These are phyloP conservation scores for Trichopus zeylanicus DNA, from an alignment of 116 monocot species.

Conservation along the genomic window DNA sequence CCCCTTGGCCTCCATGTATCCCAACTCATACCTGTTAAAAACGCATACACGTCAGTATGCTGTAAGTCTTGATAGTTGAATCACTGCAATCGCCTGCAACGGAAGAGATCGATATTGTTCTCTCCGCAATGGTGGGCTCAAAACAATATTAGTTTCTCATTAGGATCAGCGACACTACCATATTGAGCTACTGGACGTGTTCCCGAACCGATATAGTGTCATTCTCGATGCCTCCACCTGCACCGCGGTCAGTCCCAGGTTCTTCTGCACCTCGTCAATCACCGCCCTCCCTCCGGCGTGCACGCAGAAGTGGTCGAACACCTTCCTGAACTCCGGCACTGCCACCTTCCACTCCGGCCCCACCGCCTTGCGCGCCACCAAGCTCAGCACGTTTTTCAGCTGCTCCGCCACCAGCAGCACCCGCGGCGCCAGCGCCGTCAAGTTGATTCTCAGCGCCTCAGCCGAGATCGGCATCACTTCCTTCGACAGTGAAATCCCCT, in stretches of 20 bases:
- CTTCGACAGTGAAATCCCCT: conserved; percentile 38
- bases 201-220: neutral
- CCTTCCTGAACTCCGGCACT: conserved; percentile 2
- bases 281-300: conserved; percentile 2
- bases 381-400: conserved; percentile 11
- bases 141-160: too few relatives aligned
- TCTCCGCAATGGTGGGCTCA: too few relatives aligned
- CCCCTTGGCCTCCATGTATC: conserved; percentile 9
- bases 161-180: too few relatives aligned
- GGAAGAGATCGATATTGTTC: too few relatives aligned
- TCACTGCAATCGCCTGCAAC: too few relatives aligned
- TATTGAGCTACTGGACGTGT: conserved; percentile 12
- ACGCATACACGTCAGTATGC: too few relatives aligned
- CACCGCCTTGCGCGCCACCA: conserved; percentile 6
- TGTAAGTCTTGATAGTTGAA: too few relatives aligned
- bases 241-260: neutral
- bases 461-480: conserved; percentile 51
- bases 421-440: conserved; percentile 42
- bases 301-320: conserved; percentile 2
- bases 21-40: conserved; percentile 16
- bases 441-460: conserved; percentile 45
- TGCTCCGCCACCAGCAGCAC: conserved; percentile 52
- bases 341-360: neutral
- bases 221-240: neutral
- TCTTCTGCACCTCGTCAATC: conserved; percentile 7